Conservation (phyloP, 2,329 filamentous ascomycete genomes). For the Venturia effusa region DNA sequence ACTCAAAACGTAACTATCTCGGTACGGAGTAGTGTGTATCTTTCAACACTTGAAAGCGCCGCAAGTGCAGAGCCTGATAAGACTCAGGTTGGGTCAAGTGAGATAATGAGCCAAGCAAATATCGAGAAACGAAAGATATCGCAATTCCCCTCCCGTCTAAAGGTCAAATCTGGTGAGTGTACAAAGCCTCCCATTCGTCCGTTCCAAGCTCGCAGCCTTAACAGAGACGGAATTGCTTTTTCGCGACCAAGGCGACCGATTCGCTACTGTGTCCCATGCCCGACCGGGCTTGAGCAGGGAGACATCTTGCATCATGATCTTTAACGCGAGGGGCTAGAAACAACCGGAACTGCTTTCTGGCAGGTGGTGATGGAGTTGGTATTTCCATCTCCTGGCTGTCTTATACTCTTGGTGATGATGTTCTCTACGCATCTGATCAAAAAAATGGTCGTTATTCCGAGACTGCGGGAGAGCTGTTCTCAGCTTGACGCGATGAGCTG, state of each 20-base stretch:
- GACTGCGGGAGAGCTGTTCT: not conserved
- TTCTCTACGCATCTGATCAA: not conserved
- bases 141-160: not conserved
- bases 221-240: constrained; percentile 1
- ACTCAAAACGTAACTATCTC: not conserved
- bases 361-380: not conserved
- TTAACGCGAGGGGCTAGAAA: not conserved
- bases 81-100: not conserved
- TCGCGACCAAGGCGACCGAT: not conserved
- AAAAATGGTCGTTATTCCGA: not conserved
- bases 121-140: not conserved
- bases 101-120: too few relatives aligned
- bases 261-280: not conserved
- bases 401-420: not conserved
- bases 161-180: not conserved
- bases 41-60: not conserved
- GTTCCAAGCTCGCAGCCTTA: not conserved
- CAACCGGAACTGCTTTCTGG: not conserved
- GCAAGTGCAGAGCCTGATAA: not conserved
- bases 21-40: not conserved
- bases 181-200: not conserved
- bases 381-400: not conserved
- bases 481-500: not conserved
- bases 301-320: not conserved
- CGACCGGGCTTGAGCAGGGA: not conserved